Conservation (phyloP, 2,329 filamentous ascomycete genomes). For the Fusarium haematococcum region DNA sequence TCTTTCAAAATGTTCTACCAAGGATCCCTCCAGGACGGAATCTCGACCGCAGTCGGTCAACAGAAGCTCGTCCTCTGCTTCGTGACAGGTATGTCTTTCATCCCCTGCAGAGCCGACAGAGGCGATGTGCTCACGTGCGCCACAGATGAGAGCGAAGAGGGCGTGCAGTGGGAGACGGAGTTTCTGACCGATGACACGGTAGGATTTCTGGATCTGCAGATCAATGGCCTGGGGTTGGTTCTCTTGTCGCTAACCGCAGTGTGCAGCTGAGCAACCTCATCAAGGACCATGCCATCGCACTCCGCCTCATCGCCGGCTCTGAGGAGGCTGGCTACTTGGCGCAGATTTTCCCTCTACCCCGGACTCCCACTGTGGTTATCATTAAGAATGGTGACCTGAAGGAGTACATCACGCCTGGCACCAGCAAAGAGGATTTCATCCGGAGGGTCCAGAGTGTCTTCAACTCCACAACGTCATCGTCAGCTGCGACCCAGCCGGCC, state of each 20-base stretch:
- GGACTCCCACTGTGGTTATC: slow-evolving; percentile 81
- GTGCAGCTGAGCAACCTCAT: slow-evolving; percentile 67
- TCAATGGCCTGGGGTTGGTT: background rate
- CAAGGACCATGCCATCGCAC: slow-evolving; percentile 71
- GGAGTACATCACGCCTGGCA: slow-evolving; percentile 78
- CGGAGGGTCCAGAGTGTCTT: slow-evolving; percentile 54
- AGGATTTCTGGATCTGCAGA: slow-evolving; percentile 31
- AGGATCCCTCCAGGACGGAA: slow-evolving; percentile 84
- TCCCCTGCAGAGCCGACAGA: background rate
- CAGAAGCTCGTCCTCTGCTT: slow-evolving; percentile 87
- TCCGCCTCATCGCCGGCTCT: slow-evolving; percentile 78
- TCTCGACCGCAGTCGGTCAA: slow-evolving; percentile 78
- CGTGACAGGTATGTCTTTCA: slow-evolving; percentile 71
- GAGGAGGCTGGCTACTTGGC: slow-evolving; percentile 85
- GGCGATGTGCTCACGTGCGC: slow-evolving; percentile 26
- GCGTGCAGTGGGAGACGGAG: slow-evolving; percentile 77
- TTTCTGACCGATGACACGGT: slow-evolving; percentile 71
- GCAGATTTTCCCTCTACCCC: slow-evolving; percentile 84
- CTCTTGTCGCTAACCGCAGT: slow-evolving; percentile 25
- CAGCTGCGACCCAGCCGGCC: slow-evolving; percentile 27
- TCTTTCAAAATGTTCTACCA: slow-evolving; percentile 77
- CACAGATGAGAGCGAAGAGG: slow-evolving; percentile 68
- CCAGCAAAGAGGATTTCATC: slow-evolving; percentile 74
- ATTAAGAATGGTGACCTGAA: slow-evolving; percentile 84
- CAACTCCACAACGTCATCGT: slow-evolving; percentile 36